Base-by-base conservation (phyloP, 2,329 filamentous ascomycete genomes). In the Aschersonia sp. region DNA sequence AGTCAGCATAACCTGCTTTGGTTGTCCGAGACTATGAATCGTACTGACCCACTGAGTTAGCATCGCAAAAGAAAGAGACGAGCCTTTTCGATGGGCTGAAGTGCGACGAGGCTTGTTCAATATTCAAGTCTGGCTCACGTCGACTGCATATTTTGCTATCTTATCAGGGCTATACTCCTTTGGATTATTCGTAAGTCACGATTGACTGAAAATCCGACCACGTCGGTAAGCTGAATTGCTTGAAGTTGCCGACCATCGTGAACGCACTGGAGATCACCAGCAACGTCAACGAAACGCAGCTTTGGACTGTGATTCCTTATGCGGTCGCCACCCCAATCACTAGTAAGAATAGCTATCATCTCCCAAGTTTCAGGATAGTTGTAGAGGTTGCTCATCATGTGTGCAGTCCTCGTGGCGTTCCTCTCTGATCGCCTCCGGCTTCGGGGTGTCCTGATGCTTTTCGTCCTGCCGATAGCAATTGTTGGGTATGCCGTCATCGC, bases 291-390 rank as follows among this genome's bases (percentile, higher is more conserved):
- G 61, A 77, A 53, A 70, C 74, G 1, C 78, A 81, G 53, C 66
- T 81, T 6, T 79, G 76, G 76, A 76, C 75, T 1, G 77, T 81
- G 12, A 79, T 80, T 39, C 77, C 77, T 0, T 81, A 81, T 53
- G 77, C 77, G 0, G 74, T 79, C 0, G 78, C 77, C 1, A 70
- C 76, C 0, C 63, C 76, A 1, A 61, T 76, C 7, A 77, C 74
- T 22, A 70, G 73, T 73, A 55, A 37, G 35, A 37, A 22, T 22
- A 22, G 22, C 22, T 22, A 22, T 22, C 22, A 22, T 22, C 22
- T 22, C 22, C 22, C 22, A 22, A 22, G 22, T 22, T 22, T 22
- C 22, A 4, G 22, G 22, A 22, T 2, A 22, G 3, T 2, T 2
- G 22, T 22, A 22, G 22, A 22, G 22, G 22, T 22, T 22, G 22